Evolutionary conservation across 2,329 filamentous ascomycete genomes (phyloP).

Genomic region (Lasiodiplodia gonubiensis): DNA sequence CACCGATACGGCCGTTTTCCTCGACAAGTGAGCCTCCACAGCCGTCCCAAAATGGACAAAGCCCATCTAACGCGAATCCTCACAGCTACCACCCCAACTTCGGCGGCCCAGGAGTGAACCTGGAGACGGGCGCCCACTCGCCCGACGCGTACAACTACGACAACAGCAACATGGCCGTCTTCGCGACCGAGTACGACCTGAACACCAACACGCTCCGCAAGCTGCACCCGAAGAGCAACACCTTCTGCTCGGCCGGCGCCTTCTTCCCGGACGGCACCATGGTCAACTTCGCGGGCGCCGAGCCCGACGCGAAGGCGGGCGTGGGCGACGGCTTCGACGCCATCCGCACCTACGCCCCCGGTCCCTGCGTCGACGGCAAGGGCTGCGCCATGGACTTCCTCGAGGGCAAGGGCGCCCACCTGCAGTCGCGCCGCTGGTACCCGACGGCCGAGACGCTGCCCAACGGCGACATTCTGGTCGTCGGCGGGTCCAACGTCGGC

Average conservation of each 20-base stretch:
- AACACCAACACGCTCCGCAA: constrained; percentile 30
- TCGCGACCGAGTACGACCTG: constrained; percentile 30
- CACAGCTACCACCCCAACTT: constrained; percentile 31
- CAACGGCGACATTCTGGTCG: constrained; percentile 20
- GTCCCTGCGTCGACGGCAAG: constrained; percentile 22
- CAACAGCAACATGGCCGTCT: constrained; percentile 26
- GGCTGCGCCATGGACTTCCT: constrained; percentile 28
- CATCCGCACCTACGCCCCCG: constrained; percentile 28
- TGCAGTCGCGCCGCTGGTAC: constrained; percentile 24
- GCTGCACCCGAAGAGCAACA: constrained; percentile 30
- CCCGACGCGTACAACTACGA: constrained; percentile 29
- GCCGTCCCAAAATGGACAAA: background rate
- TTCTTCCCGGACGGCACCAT: constrained; percentile 31
- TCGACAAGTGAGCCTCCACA: constrained; percentile 29
- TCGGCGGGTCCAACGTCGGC: constrained; percentile 22
- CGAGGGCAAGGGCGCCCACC: background rate
- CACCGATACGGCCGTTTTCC: constrained; percentile 31
- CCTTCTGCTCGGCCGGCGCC: constrained; percentile 31
- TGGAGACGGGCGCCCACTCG: constrained; percentile 29
- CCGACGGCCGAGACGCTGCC: constrained; percentile 19
- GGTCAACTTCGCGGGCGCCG: constrained; percentile 30
- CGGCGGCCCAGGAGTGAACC: constrained; percentile 30
- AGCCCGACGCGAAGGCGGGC: constrained; percentile 28
- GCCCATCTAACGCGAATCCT: background rate
- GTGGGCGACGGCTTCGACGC: constrained; percentile 29